These are phyloP conservation scores for Magnaporthales sp. DNA, from an alignment of 2,329 filamentous ascomycete genomes.

Conservation along the genomic window DNA sequence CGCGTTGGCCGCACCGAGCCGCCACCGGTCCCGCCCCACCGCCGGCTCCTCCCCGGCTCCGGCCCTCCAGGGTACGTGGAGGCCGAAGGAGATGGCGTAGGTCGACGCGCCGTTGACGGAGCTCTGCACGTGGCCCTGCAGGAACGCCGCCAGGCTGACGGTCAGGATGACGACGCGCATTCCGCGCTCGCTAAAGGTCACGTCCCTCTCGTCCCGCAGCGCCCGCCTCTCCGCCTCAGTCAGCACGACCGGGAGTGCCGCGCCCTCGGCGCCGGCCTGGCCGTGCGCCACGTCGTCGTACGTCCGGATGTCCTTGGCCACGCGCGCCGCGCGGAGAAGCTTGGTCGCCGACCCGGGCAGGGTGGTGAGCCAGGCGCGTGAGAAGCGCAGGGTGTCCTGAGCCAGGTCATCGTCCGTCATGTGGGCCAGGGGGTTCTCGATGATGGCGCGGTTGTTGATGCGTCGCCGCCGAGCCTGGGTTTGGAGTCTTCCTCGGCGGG, in stretches of 20 bases:
- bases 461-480: conserved; percentile 4
- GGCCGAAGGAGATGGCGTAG: conserved; percentile 11
- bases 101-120: conserved; percentile 32
- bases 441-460: conserved; percentile 23
- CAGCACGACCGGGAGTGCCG: conserved; percentile 21
- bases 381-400: conserved; percentile 24
- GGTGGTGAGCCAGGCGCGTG: conserved; percentile 15
- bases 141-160: conserved; percentile 32
- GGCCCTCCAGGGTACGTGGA: neutral
- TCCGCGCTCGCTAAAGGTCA: conserved; percentile 26
- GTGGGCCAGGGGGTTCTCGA: conserved; percentile 29
- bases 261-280: conserved; percentile 11
- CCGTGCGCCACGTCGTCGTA: conserved; percentile 28
- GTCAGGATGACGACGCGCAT: conserved; percentile 31
- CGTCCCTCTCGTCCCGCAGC: conserved; percentile 27
- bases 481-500: neutral
- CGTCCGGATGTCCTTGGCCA: conserved; percentile 28
- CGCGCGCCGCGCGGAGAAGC: conserved; percentile 28
- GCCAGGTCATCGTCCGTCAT: conserved; percentile 27
- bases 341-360: conserved; percentile 17
- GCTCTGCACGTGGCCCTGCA: conserved; percentile 35
- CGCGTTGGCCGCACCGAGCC: conserved; percentile 29
- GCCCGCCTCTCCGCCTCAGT: conserved; percentile 26
- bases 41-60: neutral
- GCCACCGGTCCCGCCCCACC: conserved; percentile 21